Evolutionary conservation across 202 grass and related monocot genomes (phyloP).

Genomic region (Bolboschoenoplectus hybrid): DNA sequence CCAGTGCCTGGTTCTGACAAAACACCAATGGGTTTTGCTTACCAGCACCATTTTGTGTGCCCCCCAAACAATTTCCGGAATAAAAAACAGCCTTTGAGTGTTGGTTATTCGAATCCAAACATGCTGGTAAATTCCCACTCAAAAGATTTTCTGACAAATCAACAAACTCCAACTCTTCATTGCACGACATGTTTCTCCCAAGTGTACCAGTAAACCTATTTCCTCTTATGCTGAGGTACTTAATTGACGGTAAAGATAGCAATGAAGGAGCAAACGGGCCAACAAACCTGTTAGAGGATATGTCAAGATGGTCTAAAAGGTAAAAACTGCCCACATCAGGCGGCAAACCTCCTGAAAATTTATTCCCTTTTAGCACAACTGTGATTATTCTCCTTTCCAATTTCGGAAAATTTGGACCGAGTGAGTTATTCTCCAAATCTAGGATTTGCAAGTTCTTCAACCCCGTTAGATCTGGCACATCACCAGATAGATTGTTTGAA

Average conservation of each 20-base stretch:
- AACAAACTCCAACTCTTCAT: constrained; percentile 66
- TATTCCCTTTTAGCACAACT: constrained; percentile 67
- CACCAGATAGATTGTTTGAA: constrained; percentile 67
- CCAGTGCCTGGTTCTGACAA: constrained; percentile 90
- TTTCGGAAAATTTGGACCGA: constrained; percentile 79
- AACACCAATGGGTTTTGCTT: constrained; percentile 65
- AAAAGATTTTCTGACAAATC: constrained; percentile 86
- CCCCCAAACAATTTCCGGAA: constrained; percentile 65
- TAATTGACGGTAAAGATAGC: constrained; percentile 74
- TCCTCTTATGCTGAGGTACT: constrained; percentile 67
- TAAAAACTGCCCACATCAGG: constrained; percentile 56
- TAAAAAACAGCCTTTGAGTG: constrained; percentile 46
- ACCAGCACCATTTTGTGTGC: constrained; percentile 11
- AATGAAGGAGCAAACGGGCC: constrained; percentile 65
- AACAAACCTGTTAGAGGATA: constrained; percentile 81
- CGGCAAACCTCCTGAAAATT: constrained; percentile 64
- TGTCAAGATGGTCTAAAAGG: constrained; percentile 69
- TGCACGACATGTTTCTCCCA: constrained; percentile 67
- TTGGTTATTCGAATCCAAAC: constrained; percentile 41
- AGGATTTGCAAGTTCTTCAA: constrained; percentile 69
- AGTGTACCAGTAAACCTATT: constrained; percentile 87
- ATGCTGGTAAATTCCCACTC: constrained; percentile 68
- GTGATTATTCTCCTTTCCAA: constrained; percentile 67
- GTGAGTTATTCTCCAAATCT: constrained; percentile 76
- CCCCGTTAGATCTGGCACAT: constrained; percentile 64